Percentiles rank a stretch among this genome's conserved stretches.
Evolutionary conservation across 75 land plant species (phyloP).

Genomic region (Picea glauca): DNA sequence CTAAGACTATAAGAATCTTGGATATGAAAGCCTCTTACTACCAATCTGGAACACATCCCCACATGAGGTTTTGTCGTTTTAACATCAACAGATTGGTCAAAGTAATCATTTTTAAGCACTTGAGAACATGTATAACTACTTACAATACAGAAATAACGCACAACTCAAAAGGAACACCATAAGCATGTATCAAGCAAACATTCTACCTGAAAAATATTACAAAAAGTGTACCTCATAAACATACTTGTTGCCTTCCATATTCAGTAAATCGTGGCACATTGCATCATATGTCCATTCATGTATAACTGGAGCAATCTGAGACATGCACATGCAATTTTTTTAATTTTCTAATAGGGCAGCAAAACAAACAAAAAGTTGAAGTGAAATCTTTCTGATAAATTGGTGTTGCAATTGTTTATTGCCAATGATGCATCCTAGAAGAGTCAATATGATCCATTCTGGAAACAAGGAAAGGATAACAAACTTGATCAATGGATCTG

Average conservation of each 20-base stretch:
- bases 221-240: conserved; percentile 63
- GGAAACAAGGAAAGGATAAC: conserved; percentile 14
- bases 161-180: not conserved
- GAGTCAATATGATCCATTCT: not conserved
- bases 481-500: conserved; percentile 92
- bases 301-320: conserved; percentile 90
- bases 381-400: not conserved
- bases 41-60: not conserved
- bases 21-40: not conserved
- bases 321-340: not conserved
- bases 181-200: not conserved
- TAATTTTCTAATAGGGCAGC: not conserved
- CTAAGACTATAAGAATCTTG: not conserved
- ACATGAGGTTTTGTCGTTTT: not conserved
- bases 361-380: not conserved
- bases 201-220: not conserved
- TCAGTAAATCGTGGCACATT: conserved; percentile 95
- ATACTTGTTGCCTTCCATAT: conserved; percentile 94
- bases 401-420: not conserved
- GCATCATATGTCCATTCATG: conserved; percentile 99
- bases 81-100: not conserved
- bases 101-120: not conserved
- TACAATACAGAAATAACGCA: not conserved
- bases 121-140: not conserved
- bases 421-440: not conserved